These are phyloP conservation scores for Schrenkiella parvula DNA, from an alignment of 345 rosid species.

Conservation along the genomic window DNA sequence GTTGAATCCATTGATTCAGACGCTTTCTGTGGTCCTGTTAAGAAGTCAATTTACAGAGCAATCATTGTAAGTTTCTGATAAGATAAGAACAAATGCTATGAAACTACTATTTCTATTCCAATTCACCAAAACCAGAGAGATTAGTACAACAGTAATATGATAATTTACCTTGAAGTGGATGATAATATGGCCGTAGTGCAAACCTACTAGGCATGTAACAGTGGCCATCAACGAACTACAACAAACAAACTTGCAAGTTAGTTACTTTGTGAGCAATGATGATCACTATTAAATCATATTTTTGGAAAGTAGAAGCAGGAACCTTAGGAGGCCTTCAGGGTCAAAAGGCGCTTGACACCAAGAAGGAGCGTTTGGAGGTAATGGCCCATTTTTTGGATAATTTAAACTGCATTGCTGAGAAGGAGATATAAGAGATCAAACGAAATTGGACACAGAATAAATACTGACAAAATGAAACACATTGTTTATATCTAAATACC, in stretches of 20 bases:
- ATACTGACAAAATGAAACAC: background rate
- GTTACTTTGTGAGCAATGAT: constrained; percentile 3
- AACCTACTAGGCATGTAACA: constrained; percentile 75
- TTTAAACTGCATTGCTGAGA: constrained; percentile 71
- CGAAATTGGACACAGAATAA: background rate
- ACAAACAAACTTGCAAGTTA: constrained; percentile 17
- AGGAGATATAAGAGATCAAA: constrained; percentile 10
- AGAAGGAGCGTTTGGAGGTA: constrained; percentile 74
- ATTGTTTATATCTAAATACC: constrained; percentile 29
- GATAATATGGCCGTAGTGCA: constrained; percentile 79
- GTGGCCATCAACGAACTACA: constrained; percentile 80
- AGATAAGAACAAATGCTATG: background rate
- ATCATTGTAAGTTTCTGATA: background rate
- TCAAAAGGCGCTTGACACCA: constrained; percentile 98
- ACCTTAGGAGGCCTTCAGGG: constrained; percentile 92
- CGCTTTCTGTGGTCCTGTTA: constrained; percentile 64
- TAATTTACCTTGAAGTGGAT: constrained; percentile 67
- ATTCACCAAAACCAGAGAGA: background rate
- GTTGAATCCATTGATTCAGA: constrained; percentile 48
- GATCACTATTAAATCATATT: background rate
- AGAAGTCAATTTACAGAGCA: background rate
- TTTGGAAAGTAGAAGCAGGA: constrained; percentile 1
- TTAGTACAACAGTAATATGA: background rate
- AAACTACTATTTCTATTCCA: background rate
- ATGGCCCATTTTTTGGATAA: constrained; percentile 66